A percentile compares a stretch with the other conserved stretches of the same genome.
Conservation (phyloP, 2,329 filamentous ascomycete species). For the Colletotrichum lentis region DNA sequence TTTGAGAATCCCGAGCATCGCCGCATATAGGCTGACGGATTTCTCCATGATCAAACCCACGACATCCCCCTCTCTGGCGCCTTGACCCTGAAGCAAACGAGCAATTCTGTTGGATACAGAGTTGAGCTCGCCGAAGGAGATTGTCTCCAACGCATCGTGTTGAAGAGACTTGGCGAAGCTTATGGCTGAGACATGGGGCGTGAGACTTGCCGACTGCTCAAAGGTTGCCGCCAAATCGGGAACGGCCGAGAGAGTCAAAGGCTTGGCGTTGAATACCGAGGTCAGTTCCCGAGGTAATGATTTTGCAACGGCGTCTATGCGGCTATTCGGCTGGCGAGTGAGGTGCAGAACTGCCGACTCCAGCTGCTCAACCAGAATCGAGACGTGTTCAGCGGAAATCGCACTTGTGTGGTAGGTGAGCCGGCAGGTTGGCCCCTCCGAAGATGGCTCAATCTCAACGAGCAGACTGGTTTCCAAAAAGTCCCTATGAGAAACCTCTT, state of each 20-base stretch:
- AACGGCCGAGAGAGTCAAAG: slow-evolving; percentile 45
- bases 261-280: slow-evolving; percentile 59
- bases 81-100: slow-evolving; percentile 57
- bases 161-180: slow-evolving; percentile 65
- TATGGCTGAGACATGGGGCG: slow-evolving; percentile 68
- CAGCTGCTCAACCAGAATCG: slow-evolving; percentile 68
- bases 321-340: slow-evolving; percentile 26
- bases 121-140: slow-evolving; percentile 75
- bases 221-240: slow-evolving; percentile 62
- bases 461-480: slow-evolving; percentile 79
- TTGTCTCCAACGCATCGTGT: slow-evolving; percentile 47
- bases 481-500: slow-evolving; percentile 70
- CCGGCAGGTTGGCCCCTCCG: slow-evolving; percentile 52
- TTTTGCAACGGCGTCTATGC: slow-evolving; percentile 37
- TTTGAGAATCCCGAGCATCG: slow-evolving; percentile 79
- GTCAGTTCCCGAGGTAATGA: slow-evolving; percentile 48
- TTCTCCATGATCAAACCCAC: slow-evolving; percentile 83
- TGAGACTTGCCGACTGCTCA: slow-evolving; percentile 57
- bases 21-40: slow-evolving; percentile 73
- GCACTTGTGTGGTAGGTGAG: slow-evolving; percentile 57
- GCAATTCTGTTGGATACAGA: slow-evolving; percentile 63
- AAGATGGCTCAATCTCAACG: slow-evolving; percentile 75
- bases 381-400: slow-evolving; percentile 64
- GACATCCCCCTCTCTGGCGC: slow-evolving; percentile 61
- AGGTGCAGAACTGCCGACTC: slow-evolving; percentile 56